Conservation (phyloP, 306 rosid genomes). For the Pterocarpus macrocarpus region DNA sequence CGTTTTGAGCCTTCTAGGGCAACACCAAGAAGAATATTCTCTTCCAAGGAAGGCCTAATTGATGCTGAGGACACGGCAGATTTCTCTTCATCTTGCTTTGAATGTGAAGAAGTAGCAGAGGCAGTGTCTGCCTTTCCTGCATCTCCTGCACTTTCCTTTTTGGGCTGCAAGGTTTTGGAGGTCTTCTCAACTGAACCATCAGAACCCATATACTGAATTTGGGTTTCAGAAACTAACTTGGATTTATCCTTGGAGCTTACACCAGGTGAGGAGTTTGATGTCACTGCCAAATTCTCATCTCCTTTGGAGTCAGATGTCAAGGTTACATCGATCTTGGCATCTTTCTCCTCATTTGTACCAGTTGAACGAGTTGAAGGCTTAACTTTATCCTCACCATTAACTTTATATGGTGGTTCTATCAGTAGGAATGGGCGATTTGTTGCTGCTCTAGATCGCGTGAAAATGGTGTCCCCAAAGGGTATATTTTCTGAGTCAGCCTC, state of each 20-base stretch:
- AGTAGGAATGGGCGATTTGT: conserved; percentile 72
- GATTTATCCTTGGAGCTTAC: conserved; percentile 52
- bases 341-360: conserved; percentile 70
- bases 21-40: conserved; percentile 92
- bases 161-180: conserved; percentile 55
- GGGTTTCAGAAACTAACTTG: conserved; percentile 56
- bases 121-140: conserved; percentile 64
- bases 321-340: conserved; percentile 63
- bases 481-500: conserved; percentile 80
- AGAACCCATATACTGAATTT: conserved; percentile 43
- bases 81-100: conserved; percentile 74
- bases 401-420: conserved; percentile 81
- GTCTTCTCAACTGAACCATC: conserved; percentile 56
- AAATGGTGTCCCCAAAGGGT: conserved; percentile 79
- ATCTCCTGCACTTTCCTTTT: conserved; percentile 58
- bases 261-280: conserved; percentile 50
- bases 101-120: conserved; percentile 49
- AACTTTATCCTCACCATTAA: conserved; percentile 78
- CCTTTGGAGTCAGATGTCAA: conserved; percentile 57
- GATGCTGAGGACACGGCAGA: conserved; percentile 50
- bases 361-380: conserved; percentile 68
- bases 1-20: conserved; percentile 96
- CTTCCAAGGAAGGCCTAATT: conserved; percentile 70
- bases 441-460: conserved; percentile 63
- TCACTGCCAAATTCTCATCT: conserved; percentile 51